Evolutionary conservation across 106 monocot species (phyloP).

Genomic region (Platanthera zijinensis): DNA sequence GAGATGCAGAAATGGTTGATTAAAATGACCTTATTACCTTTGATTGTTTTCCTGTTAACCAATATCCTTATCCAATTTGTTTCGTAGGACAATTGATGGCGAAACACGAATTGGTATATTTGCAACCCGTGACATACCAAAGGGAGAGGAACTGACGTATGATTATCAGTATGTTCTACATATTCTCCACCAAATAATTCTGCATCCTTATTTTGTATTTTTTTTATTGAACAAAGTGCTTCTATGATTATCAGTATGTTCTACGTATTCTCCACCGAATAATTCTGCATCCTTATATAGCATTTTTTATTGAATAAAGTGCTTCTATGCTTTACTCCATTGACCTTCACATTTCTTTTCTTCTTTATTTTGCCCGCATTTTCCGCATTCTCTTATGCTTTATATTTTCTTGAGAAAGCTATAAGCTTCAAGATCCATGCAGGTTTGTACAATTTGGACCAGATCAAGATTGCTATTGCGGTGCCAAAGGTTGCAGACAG

Average conservation of each 20-base stretch:
- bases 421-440: constrained; percentile 9
- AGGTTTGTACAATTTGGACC: constrained; percentile 99
- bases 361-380: not conserved
- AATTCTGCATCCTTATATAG: not conserved
- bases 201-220: too few species aligned
- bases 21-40: constrained; percentile 8
- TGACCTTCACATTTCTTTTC: not conserved
- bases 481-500: constrained; percentile 56
- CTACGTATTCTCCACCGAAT: not conserved
- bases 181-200: too few species aligned
- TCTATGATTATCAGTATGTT: too few species aligned
- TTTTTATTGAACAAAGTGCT: too few species aligned
- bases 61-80: constrained; percentile 12
- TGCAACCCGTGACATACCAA: constrained; percentile 74
- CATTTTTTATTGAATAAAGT: not conserved
- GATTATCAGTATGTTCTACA: constrained; percentile 73
- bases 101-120: constrained; percentile 99
- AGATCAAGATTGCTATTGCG: constrained; percentile 94
- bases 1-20: constrained; percentile 99
- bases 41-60: not conserved
- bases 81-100: constrained; percentile 76
- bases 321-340: not conserved
- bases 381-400: constrained; percentile 3
- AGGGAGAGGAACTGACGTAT: constrained; percentile 78
- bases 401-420: constrained; percentile 1